A percentile compares a stretch with the other conserved stretches of the same genome.
Conservation (phyloP, 148 eudicot species). For the Pouteria glomerata region DNA sequence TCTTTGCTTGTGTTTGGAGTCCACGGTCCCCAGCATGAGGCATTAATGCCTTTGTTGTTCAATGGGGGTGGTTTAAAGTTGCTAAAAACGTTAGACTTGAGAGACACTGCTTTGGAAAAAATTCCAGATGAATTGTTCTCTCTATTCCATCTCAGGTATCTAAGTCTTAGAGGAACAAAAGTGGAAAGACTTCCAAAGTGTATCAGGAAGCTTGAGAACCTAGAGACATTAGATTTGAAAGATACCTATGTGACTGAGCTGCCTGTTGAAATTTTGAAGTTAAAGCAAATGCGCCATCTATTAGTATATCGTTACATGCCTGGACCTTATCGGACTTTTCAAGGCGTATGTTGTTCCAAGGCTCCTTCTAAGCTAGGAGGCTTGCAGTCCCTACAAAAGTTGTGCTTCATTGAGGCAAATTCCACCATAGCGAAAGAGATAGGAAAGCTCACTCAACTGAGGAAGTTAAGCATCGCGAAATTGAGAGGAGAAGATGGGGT, state of each 20-base stretch:
- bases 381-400: constrained; percentile 1
- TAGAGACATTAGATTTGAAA: constrained; percentile 9
- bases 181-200: constrained; percentile 3
- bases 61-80: neutral
- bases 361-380: constrained; percentile 3
- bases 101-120: neutral
- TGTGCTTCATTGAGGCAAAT: constrained; percentile 3
- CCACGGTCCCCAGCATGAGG: neutral
- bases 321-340: neutral
- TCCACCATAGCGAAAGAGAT: neutral
- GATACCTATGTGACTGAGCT: neutral
- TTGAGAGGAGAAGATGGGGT: neutral
- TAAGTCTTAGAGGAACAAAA: constrained; percentile 5
- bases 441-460: neutral
- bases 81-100: constrained; percentile 5
- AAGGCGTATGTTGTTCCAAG: neutral
- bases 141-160: constrained; percentile 2
- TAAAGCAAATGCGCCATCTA: constrained; percentile 3
- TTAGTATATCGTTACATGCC: neutral
- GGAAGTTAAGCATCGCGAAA: neutral
- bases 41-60: neutral
- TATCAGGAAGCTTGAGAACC: constrained; percentile 1
- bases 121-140: constrained; percentile 7
- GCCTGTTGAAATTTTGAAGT: constrained; percentile 12
- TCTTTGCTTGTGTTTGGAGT: neutral